Evolutionary conservation across 495 filamentous ascomycete species (phyloP), one percentile per base, ranked within the genome.

Genomic region (Echria macrotheca): DNA sequence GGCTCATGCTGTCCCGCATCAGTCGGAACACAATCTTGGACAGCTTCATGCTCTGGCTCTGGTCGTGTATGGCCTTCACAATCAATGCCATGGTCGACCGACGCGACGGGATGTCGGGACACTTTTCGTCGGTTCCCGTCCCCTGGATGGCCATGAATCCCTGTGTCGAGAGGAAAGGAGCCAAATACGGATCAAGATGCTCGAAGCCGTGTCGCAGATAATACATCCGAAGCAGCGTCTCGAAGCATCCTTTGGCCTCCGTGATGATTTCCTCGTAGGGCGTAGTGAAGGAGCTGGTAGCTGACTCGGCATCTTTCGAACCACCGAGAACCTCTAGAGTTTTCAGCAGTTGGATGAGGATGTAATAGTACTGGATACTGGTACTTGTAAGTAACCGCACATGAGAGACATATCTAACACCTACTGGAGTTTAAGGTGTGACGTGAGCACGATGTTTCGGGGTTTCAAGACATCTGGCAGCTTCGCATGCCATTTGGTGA

Each of bases 141-240:
- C 53, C 50, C 28, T 6, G 12, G 26, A 59, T 43, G 3, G 53
- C 37, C 1, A 31, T 40, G 36, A 50, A 52, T 6, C 51, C 55
- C 4, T 57, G 50, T 40, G 59, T 51, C 21, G 24, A 52, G 48
- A 10, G 64, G 60, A 40, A 54, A 59, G 31, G 51, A 43, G 49
- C 56, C 53, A 5, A 66, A 48, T 15, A 54, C 11, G 50, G 28
- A 45, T 62, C 58, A 44, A 54, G 53, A 10, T 44, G 48, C 14
- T 64, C 56, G 50, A 50, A 66, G 45, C 60, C 59, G 44, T 68
- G 63, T 6, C 65, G 63, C 9, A 64, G 58, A 44, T 62, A 66
- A 42, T 68, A 66, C 2, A 68, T 45, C 1, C 65, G 63, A 4
- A 60, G 33, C 0, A 64, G 44, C 3, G 65, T 64, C 51, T 68